Percentiles rank a stretch among this genome's conserved stretches.
These are phyloP conservation scores for Basidiobolus meristosporus DNA, from an alignment of 371 early-diverging fungal genomes.

Conservation along the genomic window DNA sequence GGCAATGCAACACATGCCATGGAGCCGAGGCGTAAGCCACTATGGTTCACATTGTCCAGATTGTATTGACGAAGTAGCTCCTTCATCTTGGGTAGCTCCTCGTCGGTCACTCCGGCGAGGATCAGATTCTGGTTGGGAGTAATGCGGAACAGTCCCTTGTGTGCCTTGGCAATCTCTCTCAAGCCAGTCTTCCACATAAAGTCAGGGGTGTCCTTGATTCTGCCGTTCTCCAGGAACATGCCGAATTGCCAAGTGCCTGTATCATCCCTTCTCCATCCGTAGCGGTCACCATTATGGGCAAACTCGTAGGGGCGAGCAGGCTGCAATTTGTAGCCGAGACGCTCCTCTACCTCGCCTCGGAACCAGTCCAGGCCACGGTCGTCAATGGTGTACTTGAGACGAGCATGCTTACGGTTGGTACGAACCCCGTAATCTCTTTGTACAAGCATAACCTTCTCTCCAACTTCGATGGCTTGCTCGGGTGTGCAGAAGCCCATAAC, in stretches of 20 bases:
- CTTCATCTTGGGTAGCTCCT: slow-evolving; percentile 47
- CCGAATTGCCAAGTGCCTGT: slow-evolving; percentile 67
- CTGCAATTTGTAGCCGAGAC: slow-evolving; percentile 49
- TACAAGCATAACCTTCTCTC: slow-evolving; percentile 72
- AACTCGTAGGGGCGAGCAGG: slow-evolving; percentile 51
- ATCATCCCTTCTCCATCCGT: slow-evolving; percentile 67
- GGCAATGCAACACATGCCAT: slow-evolving; percentile 93
- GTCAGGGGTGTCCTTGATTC: slow-evolving; percentile 70
- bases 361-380: slow-evolving; percentile 83
- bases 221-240: slow-evolving; percentile 81
- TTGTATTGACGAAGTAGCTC: slow-evolving; percentile 52
- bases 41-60: too few species aligned
- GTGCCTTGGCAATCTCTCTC: slow-evolving; percentile 55
- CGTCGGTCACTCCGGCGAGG: slow-evolving; percentile 53
- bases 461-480: slow-evolving; percentile 55
- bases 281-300: slow-evolving; percentile 74
- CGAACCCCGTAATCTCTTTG: slow-evolving; percentile 90
- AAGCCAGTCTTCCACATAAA: slow-evolving; percentile 59
- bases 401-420: slow-evolving; percentile 90
- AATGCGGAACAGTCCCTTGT: slow-evolving; percentile 62
- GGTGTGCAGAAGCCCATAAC: slow-evolving; percentile 59
- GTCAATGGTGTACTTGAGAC: slow-evolving; percentile 91
- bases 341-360: slow-evolving; percentile 59
- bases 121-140: slow-evolving; percentile 84
- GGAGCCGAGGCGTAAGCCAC: slow-evolving; percentile 64